Base-by-base conservation (phyloP, 805 yeast genomes). In the Sungouiozyma intestinalis region DNA sequence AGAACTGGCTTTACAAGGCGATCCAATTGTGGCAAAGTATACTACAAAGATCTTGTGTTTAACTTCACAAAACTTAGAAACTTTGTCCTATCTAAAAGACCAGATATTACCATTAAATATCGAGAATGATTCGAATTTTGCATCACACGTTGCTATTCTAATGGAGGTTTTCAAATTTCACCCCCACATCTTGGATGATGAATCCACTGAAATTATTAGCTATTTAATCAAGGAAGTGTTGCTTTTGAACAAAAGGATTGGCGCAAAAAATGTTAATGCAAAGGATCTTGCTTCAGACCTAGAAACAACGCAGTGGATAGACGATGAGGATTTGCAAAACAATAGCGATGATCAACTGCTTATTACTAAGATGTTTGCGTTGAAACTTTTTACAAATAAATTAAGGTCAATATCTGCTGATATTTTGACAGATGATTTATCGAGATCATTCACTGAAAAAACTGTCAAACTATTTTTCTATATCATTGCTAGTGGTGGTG, bases 401-500 rank as follows among this genome's bases (percentile, higher is more conserved):
- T 54, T 85, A 20, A 68, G 68, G 39, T 60, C 70, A 0, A 50
- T 50, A 20, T 53, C 60, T 5, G 17, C 57, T 3, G 61, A 60
- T 0, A 56, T 51, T 2, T 62, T 63, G 0, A 54, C 60, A 2
- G 69, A 67, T 3, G 64, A 60, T 9, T 62, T 66, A 9, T 57
- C 71, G 2, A 60, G 71, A 2, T 66, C 69, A 13, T 62, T 72
- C 35, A 76, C 81, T 0, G 74, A 71, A 42, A 85, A 86, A 14
- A 77, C 83, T 0, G 60, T 85, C 46, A 83, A 81, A 51, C 62
- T 86, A 20, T 66, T 86, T 24, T 67, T 75, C 29, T 75, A 86
- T 1, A 65, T 84, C 29, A 74, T 86, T 39, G 75, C 78, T 1
- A 80, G 80, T 55, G 82, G 83, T 36, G 95, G 95, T 21, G 95